A percentile compares a stretch with the other conserved stretches of the same genome.
Conservation (phyloP, 2,329 filamentous ascomycete species). For the Verticillium zaregamsianum region DNA sequence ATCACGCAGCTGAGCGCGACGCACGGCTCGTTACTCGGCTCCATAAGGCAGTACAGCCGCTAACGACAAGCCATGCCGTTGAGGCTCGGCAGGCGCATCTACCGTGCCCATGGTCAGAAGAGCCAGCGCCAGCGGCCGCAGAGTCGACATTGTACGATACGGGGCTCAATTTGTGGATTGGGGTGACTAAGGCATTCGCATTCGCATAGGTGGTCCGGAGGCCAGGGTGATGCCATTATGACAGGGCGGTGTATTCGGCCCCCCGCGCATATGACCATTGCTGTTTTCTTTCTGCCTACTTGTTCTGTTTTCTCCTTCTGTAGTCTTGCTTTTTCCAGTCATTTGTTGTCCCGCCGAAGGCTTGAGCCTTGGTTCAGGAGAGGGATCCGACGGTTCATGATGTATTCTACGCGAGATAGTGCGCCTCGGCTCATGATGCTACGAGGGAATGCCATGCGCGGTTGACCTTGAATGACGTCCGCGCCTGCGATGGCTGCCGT, state of each 20-base stretch:
- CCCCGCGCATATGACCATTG: not conserved
- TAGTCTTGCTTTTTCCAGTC: not conserved
- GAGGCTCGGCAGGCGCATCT: not conserved
- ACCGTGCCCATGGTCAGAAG: not conserved
- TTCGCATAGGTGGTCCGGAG: not conserved
- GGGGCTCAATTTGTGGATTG: not conserved
- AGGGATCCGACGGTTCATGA: not conserved
- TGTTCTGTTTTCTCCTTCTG: not conserved
- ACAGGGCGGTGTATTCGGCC: not conserved
- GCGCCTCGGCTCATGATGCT: conserved; percentile 4
- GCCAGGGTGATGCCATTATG: not conserved
- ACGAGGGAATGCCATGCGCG: conserved; percentile 1
- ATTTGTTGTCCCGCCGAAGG: not conserved
- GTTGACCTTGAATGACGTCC: not conserved
- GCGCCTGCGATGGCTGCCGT: not conserved
- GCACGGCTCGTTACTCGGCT: not conserved
- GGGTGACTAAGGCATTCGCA: not conserved
- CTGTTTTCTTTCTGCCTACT: not conserved
- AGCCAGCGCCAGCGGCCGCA: not conserved
- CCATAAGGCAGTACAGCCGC: not conserved
- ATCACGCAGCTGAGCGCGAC: not conserved
- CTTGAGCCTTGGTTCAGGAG: not conserved
- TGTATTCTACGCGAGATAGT: conserved; percentile 5
- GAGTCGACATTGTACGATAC: not conserved
- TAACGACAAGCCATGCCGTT: not conserved